Conservation (phyloP, 208 protist species). For the Leishmania major region DNA sequence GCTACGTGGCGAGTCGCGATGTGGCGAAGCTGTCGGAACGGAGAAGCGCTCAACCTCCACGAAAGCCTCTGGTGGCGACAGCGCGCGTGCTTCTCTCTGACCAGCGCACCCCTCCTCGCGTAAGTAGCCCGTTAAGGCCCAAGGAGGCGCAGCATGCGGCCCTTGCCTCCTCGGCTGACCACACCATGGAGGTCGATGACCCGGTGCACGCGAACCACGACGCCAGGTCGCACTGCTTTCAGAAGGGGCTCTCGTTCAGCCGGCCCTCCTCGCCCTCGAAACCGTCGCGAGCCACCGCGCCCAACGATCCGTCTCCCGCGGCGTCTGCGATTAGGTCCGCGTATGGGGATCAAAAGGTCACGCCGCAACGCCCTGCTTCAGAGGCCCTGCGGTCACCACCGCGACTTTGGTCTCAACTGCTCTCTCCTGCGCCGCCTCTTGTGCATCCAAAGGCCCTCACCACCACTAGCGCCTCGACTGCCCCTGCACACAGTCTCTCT, state of each 20-base stretch:
- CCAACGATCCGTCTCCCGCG: conserved; percentile 1
- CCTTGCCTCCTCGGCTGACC: background rate
- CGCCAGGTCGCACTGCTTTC: background rate
- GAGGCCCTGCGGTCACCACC: background rate
- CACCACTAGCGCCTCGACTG: background rate
- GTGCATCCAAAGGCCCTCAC: background rate
- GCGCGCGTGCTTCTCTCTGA: background rate
- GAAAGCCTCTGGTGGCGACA: background rate
- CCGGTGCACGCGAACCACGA: background rate
- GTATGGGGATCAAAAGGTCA: background rate
- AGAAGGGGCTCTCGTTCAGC: background rate
- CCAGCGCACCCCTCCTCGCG: conserved; percentile 1
- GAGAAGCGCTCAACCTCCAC: background rate
- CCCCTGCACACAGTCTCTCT: background rate
- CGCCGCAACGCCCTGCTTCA: background rate
- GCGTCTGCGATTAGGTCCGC: conserved; percentile 6
- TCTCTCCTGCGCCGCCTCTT: conserved; percentile 6
- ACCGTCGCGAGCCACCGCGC: background rate
- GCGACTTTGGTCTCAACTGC: conserved; percentile 1
- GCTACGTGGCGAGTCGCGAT: conserved; percentile 5
- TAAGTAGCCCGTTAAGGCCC: background rate
- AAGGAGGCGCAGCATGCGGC: background rate
- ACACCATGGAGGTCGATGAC: background rate
- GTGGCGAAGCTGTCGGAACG: background rate
- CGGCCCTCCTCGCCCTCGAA: background rate